These are phyloP conservation scores for Pezicula carpinea DNA, from an alignment of 2,329 filamentous ascomycete genomes.

Conservation along the genomic window DNA sequence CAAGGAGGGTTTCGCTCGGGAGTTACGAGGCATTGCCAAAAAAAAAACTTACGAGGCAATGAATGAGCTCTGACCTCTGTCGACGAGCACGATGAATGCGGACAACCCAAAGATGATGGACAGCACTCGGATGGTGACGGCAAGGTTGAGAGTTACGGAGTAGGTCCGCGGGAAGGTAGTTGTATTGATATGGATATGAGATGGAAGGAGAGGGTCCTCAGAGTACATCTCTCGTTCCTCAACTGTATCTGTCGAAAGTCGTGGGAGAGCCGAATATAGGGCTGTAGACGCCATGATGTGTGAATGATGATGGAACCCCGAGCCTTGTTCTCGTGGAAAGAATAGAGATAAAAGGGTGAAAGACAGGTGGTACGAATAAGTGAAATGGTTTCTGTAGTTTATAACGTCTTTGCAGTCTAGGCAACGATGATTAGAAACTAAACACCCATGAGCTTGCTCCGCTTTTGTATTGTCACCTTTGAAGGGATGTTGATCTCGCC, in stretches of 20 bases:
- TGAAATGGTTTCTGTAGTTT: no score
- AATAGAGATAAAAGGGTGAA: background rate
- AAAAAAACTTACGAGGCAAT: conserved; percentile 10
- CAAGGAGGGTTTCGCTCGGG: no score
- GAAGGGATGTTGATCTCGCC: no score
- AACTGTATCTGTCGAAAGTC: conserved; percentile 1
- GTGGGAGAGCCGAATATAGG: background rate
- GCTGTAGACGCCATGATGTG: background rate
- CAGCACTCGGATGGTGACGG: conserved; percentile 4
- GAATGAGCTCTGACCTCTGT: conserved; percentile 7
- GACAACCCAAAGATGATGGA: conserved; percentile 4
- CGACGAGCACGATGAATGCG: conserved; percentile 5
- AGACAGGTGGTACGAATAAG: no score
- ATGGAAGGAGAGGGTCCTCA: background rate
- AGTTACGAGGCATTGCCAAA: no score
- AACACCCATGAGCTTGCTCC: no score
- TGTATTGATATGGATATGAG: background rate
- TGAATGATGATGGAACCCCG: background rate
- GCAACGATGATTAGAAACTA: no score
- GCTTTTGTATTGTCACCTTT: no score
- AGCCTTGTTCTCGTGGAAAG: background rate
- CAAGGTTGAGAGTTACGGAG: conserved; percentile 5
- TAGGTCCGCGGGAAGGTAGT: conserved; percentile 1
- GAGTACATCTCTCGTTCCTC: conserved; percentile 3
- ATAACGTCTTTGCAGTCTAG: no score